Evolutionary conservation across 768 basidiomycete genomes (phyloP).

Genomic region (Sutorius australiensis): DNA sequence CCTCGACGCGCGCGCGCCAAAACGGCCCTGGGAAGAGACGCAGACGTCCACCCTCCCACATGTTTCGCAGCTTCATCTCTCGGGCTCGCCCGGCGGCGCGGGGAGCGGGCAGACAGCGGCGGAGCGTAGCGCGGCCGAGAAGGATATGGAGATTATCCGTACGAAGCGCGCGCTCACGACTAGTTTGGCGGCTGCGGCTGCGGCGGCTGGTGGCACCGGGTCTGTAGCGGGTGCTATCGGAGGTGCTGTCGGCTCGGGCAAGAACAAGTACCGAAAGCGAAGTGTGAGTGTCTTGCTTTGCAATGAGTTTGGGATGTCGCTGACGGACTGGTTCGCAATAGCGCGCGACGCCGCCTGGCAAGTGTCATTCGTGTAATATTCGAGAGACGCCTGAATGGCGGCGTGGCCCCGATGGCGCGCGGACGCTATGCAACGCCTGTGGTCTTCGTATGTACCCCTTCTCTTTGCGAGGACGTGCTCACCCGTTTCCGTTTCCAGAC

Average conservation of each 20-base stretch:
- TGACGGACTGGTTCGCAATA: constrained; percentile 36
- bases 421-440: constrained; percentile 83
- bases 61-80: constrained; percentile 25
- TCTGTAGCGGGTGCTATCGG: constrained; percentile 31
- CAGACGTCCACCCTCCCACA: constrained; percentile 20
- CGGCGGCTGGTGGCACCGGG: constrained; percentile 33
- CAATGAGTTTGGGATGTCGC: background rate
- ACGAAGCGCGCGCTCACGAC: constrained; percentile 73
- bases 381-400: constrained; percentile 88
- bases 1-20: constrained; percentile 51
- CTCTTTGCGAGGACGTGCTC: background rate
- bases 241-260: constrained; percentile 31
- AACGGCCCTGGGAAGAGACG: constrained; percentile 75
- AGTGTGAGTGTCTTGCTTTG: constrained; percentile 54
- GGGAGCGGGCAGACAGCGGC: constrained; percentile 31
- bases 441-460: constrained; percentile 55
- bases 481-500: constrained; percentile 39
- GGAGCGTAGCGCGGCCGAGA: constrained; percentile 64
- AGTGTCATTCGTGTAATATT: constrained; percentile 86
- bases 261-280: constrained; percentile 81
- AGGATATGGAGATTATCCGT: constrained; percentile 83
- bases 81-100: constrained; percentile 9
- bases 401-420: constrained; percentile 77
- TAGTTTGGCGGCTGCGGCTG: constrained; percentile 49
- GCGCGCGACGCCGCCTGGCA: constrained; percentile 83